Evolutionary conservation across 75 land plant species (phyloP).

Genomic region (Picea glauca): DNA sequence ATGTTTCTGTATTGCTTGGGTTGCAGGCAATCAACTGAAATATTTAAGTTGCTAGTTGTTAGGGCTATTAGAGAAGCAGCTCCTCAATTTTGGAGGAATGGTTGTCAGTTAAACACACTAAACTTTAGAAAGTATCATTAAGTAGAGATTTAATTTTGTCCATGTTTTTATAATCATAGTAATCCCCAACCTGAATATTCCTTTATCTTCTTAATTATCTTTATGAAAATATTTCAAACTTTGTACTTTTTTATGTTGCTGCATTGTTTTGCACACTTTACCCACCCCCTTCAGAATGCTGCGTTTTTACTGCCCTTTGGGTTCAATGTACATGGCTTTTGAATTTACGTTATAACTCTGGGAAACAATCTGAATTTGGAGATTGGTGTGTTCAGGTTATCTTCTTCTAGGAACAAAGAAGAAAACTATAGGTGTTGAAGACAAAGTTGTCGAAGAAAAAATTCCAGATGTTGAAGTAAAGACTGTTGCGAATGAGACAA

Average conservation of each 20-base stretch:
- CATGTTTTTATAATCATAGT: no score
- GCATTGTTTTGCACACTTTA: no score
- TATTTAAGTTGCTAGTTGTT: background rate
- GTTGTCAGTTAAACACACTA: background rate
- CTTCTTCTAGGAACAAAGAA: background rate
- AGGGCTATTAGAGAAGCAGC: background rate
- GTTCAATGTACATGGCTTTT: background rate
- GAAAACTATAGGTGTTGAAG: background rate
- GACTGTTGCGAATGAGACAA: conserved; percentile 6
- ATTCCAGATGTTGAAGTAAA: conserved; percentile 8
- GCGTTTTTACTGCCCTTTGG: background rate
- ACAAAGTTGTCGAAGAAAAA: background rate
- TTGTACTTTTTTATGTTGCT: no score
- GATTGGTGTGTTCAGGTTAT: conserved; percentile 2
- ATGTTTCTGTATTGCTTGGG: background rate
- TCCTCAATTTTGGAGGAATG: background rate
- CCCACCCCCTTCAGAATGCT: no score
- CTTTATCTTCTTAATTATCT: no score
- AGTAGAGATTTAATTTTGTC: background rate
- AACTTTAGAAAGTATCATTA: background rate
- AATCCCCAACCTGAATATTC: no score
- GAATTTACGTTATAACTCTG: background rate
- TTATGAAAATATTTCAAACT: no score
- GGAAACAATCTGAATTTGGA: background rate
- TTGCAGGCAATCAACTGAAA: no score